A percentile compares a stretch with the other conserved stretches of the same genome.
Evolutionary conservation across 2,329 filamentous ascomycete species (phyloP).

Genomic region (Chaetomiaceae sp.): DNA sequence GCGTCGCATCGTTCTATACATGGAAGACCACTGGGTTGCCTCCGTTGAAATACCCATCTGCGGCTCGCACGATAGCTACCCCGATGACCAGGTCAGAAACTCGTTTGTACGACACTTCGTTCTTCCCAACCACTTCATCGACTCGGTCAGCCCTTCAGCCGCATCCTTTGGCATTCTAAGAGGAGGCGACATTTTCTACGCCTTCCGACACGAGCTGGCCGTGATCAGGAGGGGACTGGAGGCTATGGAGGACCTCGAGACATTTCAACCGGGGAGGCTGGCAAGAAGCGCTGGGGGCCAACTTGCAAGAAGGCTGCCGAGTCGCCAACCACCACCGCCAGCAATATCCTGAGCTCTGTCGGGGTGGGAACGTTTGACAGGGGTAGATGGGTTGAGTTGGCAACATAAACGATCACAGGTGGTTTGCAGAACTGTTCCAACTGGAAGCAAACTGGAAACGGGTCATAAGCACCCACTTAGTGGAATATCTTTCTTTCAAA

Average conservation of each 20-base stretch:
- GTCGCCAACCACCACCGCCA: not conserved
- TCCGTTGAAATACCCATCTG: slow-evolving; percentile 7
- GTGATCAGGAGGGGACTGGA: slow-evolving; percentile 21
- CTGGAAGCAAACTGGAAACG: too few species aligned
- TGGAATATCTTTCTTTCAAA: too few species aligned
- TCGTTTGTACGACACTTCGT: slow-evolving; percentile 21
- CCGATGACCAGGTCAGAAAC: not conserved
- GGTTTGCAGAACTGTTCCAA: too few species aligned
- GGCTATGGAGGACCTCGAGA: slow-evolving; percentile 13
- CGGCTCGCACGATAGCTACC: not conserved
- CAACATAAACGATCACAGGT: too few species aligned
- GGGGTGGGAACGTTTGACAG: too few species aligned
- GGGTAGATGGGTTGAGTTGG: too few species aligned
- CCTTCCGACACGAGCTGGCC: slow-evolving; percentile 14
- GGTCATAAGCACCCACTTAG: too few species aligned
- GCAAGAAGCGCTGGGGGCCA: not conserved
- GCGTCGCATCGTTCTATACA: slow-evolving; percentile 49
- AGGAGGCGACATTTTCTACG: slow-evolving; percentile 17
- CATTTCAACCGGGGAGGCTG: slow-evolving; percentile 13
- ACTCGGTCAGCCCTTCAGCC: slow-evolving; percentile 2
- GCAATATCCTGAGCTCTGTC: not conserved
- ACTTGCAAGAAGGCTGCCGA: not conserved
- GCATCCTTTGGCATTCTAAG: slow-evolving; percentile 10
- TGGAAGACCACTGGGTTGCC: slow-evolving; percentile 46
- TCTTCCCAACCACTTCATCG: slow-evolving; percentile 22